A percentile compares a stretch with the other conserved stretches of the same genome.
Evolutionary conservation across 2,329 filamentous ascomycete species (phyloP).

Genomic region (Sporothrix protearum): DNA sequence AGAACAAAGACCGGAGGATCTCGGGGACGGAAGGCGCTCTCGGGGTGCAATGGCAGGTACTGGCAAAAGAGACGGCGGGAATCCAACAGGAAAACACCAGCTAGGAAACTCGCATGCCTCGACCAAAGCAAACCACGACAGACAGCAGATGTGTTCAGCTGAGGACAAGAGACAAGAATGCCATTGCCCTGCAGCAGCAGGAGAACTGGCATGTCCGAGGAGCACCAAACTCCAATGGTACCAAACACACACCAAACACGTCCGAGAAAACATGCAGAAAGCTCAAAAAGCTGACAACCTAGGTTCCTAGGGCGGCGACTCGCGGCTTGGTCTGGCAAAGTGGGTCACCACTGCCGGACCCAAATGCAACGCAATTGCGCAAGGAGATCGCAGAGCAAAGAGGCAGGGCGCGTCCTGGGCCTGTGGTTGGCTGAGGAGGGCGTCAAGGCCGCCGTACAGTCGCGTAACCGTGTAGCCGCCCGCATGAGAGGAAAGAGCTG

Average conservation of each 20-base stretch:
- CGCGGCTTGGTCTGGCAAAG: not conserved
- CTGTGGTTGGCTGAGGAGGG: not conserved
- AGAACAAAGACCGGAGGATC: not conserved
- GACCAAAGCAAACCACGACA: not conserved
- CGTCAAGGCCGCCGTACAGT: not conserved
- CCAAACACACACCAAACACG: not conserved
- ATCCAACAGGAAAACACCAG: not conserved
- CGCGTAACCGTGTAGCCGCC: conserved; percentile 5
- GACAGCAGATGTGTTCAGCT: not conserved
- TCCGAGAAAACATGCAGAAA: not conserved
- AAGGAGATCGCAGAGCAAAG: not conserved
- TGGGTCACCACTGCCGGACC: conserved; percentile 1
- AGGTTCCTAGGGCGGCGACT: not conserved
- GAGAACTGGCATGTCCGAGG: not conserved
- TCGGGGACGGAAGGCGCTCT: not conserved
- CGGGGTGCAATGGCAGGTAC: not conserved
- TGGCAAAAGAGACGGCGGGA: not conserved
- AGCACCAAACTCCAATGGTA: not conserved
- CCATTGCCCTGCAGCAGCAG: not conserved
- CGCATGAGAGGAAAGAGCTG: not conserved
- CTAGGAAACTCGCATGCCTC: not conserved
- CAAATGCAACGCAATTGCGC: not conserved
- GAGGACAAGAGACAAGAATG: not conserved
- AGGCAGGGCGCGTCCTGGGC: not conserved
- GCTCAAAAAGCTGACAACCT: not conserved